Evolutionary conservation across 108 stramenopile genomes (phyloP), one percentile per base, ranked within the genome.

Genomic region (Asterionellopsis glacialis): DNA sequence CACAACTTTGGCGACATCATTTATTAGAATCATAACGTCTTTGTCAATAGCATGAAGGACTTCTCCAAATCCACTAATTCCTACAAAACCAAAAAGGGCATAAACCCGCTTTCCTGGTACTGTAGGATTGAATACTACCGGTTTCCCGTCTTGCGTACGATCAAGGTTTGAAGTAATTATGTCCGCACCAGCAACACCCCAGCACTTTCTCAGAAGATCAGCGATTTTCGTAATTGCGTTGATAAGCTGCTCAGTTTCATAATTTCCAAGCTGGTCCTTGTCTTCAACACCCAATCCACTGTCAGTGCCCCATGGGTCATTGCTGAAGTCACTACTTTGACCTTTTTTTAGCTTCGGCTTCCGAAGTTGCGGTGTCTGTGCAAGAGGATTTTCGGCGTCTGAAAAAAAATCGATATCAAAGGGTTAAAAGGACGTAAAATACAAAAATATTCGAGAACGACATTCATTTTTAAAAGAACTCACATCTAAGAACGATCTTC

Each of bases 151-250:
- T 45, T 84, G 59, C 23, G 55, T 68, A 15, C 71, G 40, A 26
- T 87, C 87, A 65, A 98, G 85, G 68, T 96, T 96, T 11, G 94
- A 81, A n/a, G 94, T 90, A 66, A 98, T 97, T 50, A 98, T 97
- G 26, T 79, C 93, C 25, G 95, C 96, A 25, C 98, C 98, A 2
- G 96, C 98, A 39, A 95, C 94, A 13, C 98, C 98, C 88, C 96
- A 98, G 49, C 98, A 97, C 51, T 96, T 92, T 59, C 93, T 75
- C 11, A 98, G 73, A 22, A 98, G 69, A 68, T 91, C 91, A 11
- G 96, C 87, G 68, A 97, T 97, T 68, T 94, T 96, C 9, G 84
- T 70, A 27, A 98, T 88, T 0, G 98, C 89, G 48, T 79, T 84
- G 50, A 95, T 79, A 12, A 98, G 86, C 55, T 93, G 82, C 39